A percentile compares a stretch with the other conserved stretches of the same genome.
These are phyloP conservation scores for Ogataea dorogensis DNA, from an alignment of 805 yeast species.

Conservation along the genomic window DNA sequence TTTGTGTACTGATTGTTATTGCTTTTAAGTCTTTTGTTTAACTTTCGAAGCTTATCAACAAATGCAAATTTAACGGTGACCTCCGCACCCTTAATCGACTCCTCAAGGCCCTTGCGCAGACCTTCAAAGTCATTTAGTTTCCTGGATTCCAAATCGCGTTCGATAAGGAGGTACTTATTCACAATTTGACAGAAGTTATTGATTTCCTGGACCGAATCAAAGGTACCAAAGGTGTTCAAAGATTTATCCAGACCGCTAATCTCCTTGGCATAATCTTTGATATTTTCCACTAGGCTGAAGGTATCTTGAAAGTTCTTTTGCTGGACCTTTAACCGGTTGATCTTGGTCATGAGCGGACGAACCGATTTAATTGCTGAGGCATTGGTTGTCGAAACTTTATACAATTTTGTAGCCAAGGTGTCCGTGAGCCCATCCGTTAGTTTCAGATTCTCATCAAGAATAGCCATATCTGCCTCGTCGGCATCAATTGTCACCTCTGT, in stretches of 20 bases:
- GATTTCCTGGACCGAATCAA: slow-evolving; percentile 38
- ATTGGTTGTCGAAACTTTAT: slow-evolving; percentile 51
- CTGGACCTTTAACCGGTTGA: slow-evolving; percentile 52
- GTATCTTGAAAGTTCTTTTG: slow-evolving; percentile 59
- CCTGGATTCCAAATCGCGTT: slow-evolving; percentile 14
- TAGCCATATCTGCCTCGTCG: slow-evolving; percentile 82
- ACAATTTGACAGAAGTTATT: slow-evolving; percentile 38
- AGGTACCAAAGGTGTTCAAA: slow-evolving; percentile 29
- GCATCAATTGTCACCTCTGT: slow-evolving; percentile 42
- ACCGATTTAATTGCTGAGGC: slow-evolving; percentile 59
- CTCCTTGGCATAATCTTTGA: slow-evolving; percentile 46
- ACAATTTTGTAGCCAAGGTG: slow-evolving; percentile 54
- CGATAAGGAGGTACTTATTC: slow-evolving; percentile 36
- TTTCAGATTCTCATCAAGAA: slow-evolving; percentile 69
- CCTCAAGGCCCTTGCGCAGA: slow-evolving; percentile 57
- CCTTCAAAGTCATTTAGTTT: slow-evolving; percentile 59
- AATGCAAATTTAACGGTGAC: slow-evolving; percentile 50
- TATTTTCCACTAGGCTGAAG: slow-evolving; percentile 43
- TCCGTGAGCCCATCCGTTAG: slow-evolving; percentile 56
- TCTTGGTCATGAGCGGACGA: slow-evolving; percentile 67
- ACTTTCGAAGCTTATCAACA: slow-evolving; percentile 39
- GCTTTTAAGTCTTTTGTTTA: slow-evolving; percentile 40
- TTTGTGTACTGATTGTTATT: slow-evolving; percentile 31
- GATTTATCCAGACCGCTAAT: slow-evolving; percentile 35
- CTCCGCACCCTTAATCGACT: slow-evolving; percentile 57